Evolutionary conservation across 371 early-diverging fungal species (phyloP).

Genomic region (Mortierella sp.): DNA sequence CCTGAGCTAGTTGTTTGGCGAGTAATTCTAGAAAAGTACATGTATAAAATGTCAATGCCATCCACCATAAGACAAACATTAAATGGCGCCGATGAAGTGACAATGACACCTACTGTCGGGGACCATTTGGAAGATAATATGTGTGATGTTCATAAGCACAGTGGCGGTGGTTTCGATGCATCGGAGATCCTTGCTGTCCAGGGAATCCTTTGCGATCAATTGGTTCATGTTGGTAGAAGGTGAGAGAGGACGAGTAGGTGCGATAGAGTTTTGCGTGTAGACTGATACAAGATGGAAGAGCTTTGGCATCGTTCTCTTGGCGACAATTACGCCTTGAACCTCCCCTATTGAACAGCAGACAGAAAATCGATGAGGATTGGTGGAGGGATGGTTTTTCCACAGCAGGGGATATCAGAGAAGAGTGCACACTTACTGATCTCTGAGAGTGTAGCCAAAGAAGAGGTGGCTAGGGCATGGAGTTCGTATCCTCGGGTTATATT

Average conservation of each 20-base stretch:
- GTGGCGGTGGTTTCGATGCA: slow-evolving; percentile 29
- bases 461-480: slow-evolving; percentile 64
- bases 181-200: slow-evolving; percentile 24
- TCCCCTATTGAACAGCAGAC: slow-evolving; percentile 11
- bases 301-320: slow-evolving; percentile 46
- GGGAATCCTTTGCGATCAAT: slow-evolving; percentile 21
- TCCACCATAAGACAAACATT: not conserved
- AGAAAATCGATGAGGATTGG: not conserved
- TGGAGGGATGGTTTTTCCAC: not conserved
- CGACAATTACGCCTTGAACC: slow-evolving; percentile 26
- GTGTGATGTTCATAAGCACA: slow-evolving; percentile 46
- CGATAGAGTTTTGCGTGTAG: slow-evolving; percentile 18
- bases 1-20: slow-evolving; percentile 32
- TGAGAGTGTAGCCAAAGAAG: slow-evolving; percentile 57
- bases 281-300: slow-evolving; percentile 29
- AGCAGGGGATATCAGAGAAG: not conserved
- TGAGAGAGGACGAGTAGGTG: slow-evolving; percentile 25
- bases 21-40: slow-evolving; percentile 14
- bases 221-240: slow-evolving; percentile 23
- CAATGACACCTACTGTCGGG: slow-evolving; percentile 36
- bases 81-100: not conserved
- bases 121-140: slow-evolving; percentile 39
- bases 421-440: slow-evolving; percentile 28
- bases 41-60: not conserved
- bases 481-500: slow-evolving; percentile 57